These are phyloP conservation scores for Polygonum maritimum DNA, from an alignment of 148 eudicot species.

Conservation along the genomic window DNA sequence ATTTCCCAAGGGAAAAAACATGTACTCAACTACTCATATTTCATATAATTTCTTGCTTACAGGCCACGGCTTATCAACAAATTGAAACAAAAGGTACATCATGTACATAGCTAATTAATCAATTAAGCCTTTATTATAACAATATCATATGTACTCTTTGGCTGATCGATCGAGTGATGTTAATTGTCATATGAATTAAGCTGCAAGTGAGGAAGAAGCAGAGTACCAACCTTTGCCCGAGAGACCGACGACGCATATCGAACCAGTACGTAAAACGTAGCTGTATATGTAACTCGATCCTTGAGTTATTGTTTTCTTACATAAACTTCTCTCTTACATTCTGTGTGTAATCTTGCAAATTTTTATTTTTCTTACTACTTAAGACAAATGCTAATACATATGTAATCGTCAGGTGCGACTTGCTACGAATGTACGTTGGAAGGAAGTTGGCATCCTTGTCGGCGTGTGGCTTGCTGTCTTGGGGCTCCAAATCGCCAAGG, in stretches of 20 bases:
- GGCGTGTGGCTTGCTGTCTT: constrained; percentile 43
- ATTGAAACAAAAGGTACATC: not conserved
- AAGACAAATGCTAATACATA: not conserved
- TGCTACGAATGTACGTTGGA: constrained; percentile 39
- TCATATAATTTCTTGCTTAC: not conserved
- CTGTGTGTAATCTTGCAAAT: not conserved
- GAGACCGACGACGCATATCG: constrained; percentile 9
- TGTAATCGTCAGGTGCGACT: constrained; percentile 6
- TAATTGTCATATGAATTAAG: not conserved
- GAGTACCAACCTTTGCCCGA: constrained; percentile 20
- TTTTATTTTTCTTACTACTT: not conserved
- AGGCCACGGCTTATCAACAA: not conserved
- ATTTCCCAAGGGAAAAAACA: no score
- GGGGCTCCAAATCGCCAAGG: constrained; percentile 38
- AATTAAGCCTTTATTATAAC: not conserved
- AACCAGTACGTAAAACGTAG: not conserved
- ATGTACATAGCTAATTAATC: not conserved
- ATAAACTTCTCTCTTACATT: no score
- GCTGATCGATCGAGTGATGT: not conserved
- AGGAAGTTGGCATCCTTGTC: constrained; percentile 27
- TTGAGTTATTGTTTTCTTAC: no score
- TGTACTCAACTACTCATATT: no score
- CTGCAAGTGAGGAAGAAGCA: not conserved
- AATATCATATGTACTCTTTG: not conserved
- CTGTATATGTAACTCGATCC: no score